A percentile compares a stretch with the other conserved stretches of the same genome.
These are phyloP conservation scores for Wickerhamiella qilinensis DNA, from an alignment of 805 yeast genomes.

Conservation along the genomic window DNA sequence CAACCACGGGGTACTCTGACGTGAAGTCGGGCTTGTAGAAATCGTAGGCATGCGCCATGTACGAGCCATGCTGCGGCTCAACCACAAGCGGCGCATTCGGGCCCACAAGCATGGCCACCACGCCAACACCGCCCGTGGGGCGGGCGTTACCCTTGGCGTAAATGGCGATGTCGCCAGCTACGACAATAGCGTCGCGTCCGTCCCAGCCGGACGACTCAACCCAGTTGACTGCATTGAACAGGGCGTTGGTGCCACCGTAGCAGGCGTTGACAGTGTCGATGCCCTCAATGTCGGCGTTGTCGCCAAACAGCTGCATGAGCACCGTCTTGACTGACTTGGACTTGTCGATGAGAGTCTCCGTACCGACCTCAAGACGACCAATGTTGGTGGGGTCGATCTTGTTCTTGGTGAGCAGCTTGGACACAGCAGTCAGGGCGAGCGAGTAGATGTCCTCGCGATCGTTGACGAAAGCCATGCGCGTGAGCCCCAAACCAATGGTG, in stretches of 20 bases:
- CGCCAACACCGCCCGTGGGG: conserved; percentile 99
- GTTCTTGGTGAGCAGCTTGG: conserved; percentile 63
- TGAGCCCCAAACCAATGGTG: conserved; percentile 97
- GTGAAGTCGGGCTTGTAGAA: conserved; percentile 94
- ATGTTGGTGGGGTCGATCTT: conserved; percentile 62
- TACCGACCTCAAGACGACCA: conserved; percentile 96
- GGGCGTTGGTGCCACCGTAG: conserved; percentile 95
- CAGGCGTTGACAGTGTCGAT: conserved; percentile 93
- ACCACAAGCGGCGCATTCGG: conserved; percentile 96
- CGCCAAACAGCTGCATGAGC: conserved; percentile 82
- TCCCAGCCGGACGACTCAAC: conserved; percentile 93
- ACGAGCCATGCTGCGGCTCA: conserved; percentile 77
- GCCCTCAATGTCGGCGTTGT: conserved; percentile 86
- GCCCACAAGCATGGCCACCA: conserved; percentile 86
- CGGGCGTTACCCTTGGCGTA: conserved; percentile 96
- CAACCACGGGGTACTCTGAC: conserved; percentile 91
- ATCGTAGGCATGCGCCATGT: conserved; percentile 94
- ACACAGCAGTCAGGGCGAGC: conserved; percentile 73
- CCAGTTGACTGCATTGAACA: conserved; percentile 91
- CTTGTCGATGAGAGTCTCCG: conserved; percentile 92
- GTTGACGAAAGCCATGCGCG: conserved; percentile 92
- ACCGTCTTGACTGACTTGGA: conserved; percentile 94
- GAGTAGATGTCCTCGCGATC: conserved; percentile 97
- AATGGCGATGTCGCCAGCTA: conserved; percentile 94
- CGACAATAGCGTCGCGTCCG: conserved; percentile 94